Evolutionary conservation across 495 filamentous ascomycete genomes (phyloP).

Genomic region (Cladorrhinum samala): DNA sequence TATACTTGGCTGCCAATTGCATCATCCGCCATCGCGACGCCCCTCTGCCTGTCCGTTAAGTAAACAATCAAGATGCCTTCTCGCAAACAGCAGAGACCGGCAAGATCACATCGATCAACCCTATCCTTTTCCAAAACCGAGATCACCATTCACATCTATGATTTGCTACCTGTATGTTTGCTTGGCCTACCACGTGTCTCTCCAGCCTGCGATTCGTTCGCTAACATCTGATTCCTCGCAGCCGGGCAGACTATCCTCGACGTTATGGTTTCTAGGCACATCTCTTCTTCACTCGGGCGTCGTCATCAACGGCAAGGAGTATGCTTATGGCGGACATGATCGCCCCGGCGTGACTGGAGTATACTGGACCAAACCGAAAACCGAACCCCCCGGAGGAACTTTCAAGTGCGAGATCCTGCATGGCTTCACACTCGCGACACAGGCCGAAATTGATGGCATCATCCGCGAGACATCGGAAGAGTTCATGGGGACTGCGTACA

Average conservation of each 20-base stretch:
- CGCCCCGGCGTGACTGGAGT: conserved; percentile 61
- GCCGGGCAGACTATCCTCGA: conserved; percentile 60
- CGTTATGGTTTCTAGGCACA: conserved; percentile 66
- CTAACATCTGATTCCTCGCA: too few species aligned
- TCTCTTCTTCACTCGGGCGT: conserved; percentile 74
- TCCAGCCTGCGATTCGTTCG: too few species aligned
- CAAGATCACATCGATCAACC: conserved; percentile 50
- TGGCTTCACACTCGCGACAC: conserved; percentile 59
- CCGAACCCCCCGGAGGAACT: conserved; percentile 64
- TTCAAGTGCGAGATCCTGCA: conserved; percentile 64
- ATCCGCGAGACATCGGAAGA: conserved; percentile 57
- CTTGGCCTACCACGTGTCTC: too few species aligned
- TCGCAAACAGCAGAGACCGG: conserved; percentile 24
- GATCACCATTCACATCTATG: conserved; percentile 74
- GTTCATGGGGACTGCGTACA: conserved; percentile 67
- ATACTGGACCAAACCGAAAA: conserved; percentile 65
- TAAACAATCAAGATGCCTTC: too few species aligned
- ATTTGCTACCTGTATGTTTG: conserved; percentile 26
- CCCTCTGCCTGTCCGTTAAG: too few species aligned
- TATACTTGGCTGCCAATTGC: too few species aligned
- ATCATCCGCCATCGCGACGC: too few species aligned
- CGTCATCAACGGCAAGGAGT: conserved; percentile 68
- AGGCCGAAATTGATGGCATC: conserved; percentile 59
- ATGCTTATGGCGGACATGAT: conserved; percentile 78
- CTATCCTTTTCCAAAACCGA: conserved; percentile 60